Base-by-base conservation (phyloP, 768 basidiomycete genomes). In the Pleurotus giganteus region DNA sequence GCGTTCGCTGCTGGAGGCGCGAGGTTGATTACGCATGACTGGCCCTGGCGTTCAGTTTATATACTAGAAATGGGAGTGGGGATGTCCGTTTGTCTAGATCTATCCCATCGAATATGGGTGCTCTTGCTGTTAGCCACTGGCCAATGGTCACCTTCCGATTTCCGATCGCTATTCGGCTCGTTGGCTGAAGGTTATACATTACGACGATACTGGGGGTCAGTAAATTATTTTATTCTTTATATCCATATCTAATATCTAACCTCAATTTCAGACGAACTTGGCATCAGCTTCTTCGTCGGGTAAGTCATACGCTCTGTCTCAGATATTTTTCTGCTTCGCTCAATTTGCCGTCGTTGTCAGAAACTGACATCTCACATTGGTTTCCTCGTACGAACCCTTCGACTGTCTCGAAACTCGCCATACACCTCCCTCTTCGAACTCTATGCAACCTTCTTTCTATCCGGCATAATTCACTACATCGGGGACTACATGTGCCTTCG, bases 171-270 rank as follows among this genome's bases (percentile, higher is more conserved):
- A 4, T 68, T 65, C 31, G 69, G 70, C 17, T 41, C 21, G 32
- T 67, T 60, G 58, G 41, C 45, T 2, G 65, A 71, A 12, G 62
- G 66, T 0, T 68, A 66, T 43, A 66, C 67, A 3, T 17, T 71
- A 2, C 60, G 69, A 12, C 62, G 59, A 31, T 65, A 70, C 45
- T 72, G 71, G 72, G 69, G 71, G 71, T 71, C 51, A 27, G 2
- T 24, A 41, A 34, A 17, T 4, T 17, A 6, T 36, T n/a, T 39
- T n/a, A 26, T 4, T 17, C 17, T 42, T 32, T 55, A 32, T 23
- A 31, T n/a, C 4, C n/a, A 4, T 29, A 11, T 12, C n/a, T 17
- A 7, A 12, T 19, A n/a, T 13, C 39, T 9, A 23, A 17, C 21
- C 9, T 36, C 13, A 44, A n/a, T 42, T 53, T 13, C 34, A 71